A percentile compares a stretch with the other conserved stretches of the same genome.
Conservation (phyloP, 768 basidiomycete genomes). For the Tulasnella sp. region DNA sequence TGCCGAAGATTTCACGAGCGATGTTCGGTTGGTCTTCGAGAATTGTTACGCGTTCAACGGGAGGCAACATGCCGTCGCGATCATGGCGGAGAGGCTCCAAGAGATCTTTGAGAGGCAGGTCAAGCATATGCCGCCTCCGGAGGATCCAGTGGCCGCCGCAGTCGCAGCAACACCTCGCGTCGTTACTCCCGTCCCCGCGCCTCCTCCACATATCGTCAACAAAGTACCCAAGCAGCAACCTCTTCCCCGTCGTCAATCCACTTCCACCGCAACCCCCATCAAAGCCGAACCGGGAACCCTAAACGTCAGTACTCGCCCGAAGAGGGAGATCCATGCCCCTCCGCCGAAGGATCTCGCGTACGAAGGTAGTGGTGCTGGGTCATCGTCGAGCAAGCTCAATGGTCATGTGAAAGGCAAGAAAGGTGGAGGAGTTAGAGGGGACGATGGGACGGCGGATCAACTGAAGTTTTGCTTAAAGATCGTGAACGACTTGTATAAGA, state of each 20-base stretch:
- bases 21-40: constrained; percentile 78
- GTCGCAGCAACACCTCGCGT: constrained; percentile 3
- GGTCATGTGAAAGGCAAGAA: constrained; percentile 12
- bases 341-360: constrained; percentile 85
- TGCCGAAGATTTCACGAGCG: constrained; percentile 70
- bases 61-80: constrained; percentile 65
- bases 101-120: constrained; percentile 80
- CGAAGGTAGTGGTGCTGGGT: constrained; percentile 58
- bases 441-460: constrained; percentile 68
- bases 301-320: constrained; percentile 48
- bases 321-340: constrained; percentile 95
- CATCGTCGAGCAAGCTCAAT: constrained; percentile 42
- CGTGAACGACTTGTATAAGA: constrained; percentile 62
- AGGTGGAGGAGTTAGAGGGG: constrained; percentile 29
- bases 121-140: constrained; percentile 65
- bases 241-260: constrained; percentile 57
- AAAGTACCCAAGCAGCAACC: constrained; percentile 34
- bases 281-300: neutral
- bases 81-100: constrained; percentile 73
- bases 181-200: constrained; percentile 19
- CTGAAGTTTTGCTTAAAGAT: constrained; percentile 72
- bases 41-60: constrained; percentile 93
- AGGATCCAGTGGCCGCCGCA: constrained; percentile 46
- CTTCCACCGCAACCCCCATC: constrained; percentile 70
- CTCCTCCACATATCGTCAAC: neutral